Evolutionary conservation across 148 eudicot genomes (phyloP), one percentile per base, ranked within the genome.

Genomic region (Selenicereus undatus): DNA sequence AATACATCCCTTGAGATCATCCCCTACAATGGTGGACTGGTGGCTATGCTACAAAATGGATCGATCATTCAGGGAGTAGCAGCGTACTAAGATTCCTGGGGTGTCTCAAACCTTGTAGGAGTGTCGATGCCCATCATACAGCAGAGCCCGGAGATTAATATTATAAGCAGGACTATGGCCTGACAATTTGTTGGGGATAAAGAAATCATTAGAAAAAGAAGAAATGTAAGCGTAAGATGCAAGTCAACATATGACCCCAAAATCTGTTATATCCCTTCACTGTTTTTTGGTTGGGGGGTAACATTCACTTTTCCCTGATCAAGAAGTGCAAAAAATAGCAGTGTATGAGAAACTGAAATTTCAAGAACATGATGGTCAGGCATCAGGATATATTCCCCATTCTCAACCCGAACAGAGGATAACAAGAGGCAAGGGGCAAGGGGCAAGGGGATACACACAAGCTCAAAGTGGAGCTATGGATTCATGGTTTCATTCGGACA

Each of bases 111-210:
- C 79, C 98, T 92, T 36, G 97, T 88, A 11, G 99, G 99, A 82
- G 99, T 91, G 76, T 96, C 98, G 32, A 96, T 93, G 78, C 98
- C 99, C 90, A 86, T 85, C 97, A 96, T 93, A 81, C 99, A 96
- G 88, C 99, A 93, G 78, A 96, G 93, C 52, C 97, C 99, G 2
- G 95, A 96, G 85, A 96, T 91, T 76, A 96, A 76, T 82, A 96
- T 93, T 76, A 96, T 81, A 52, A 96, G 98, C 90, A 96, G 75
- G 66, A 89, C 91, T 73, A 96, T 81, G 22, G 89, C 97, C 99
- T 96, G 97, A 76, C 84, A 85, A 75, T 73, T 58, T 73, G 21
- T 21, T 2, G 76, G 78, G 26, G 0, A 36, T 11, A 83, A 82
- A n/a, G 0, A 36, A 43, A 43, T 17, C 1, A 69, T 85, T 66